Conservation (phyloP, 306 rosid species). For the Lagenaria siceraria region DNA sequence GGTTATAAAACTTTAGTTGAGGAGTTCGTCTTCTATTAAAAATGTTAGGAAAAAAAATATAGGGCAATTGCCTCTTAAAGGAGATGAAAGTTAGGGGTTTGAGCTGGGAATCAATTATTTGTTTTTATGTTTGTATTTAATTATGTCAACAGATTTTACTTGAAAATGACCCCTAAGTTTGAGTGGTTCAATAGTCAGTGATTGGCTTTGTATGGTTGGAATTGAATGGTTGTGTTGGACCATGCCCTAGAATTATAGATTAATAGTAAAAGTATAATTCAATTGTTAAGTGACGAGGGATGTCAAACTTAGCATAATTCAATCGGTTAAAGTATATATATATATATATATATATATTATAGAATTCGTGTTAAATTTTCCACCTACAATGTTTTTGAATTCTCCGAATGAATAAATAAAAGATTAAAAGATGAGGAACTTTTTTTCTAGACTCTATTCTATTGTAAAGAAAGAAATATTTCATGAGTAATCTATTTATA, state of each 20-base stretch:
- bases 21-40: neutral
- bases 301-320: too few relatives aligned
- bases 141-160: neutral
- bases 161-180: neutral
- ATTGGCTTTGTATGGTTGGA: neutral
- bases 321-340: neutral
- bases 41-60: neutral
- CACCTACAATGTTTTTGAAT: too few relatives aligned
- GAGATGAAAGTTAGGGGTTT: neutral
- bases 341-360: too few relatives aligned
- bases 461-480: too few relatives aligned
- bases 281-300: too few relatives aligned
- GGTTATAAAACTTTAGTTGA: neutral
- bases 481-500: too few relatives aligned
- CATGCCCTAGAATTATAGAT: neutral
- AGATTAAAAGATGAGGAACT: too few relatives aligned
- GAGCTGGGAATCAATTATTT: neutral
- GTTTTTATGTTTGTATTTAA: neutral
- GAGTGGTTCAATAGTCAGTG: neutral
- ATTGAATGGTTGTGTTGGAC: neutral
- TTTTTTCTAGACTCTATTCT: too few relatives aligned
- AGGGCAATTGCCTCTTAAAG: neutral
- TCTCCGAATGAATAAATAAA: too few relatives aligned
- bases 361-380: too few relatives aligned
- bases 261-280: too few relatives aligned